Base-by-base conservation (phyloP, 2,329 filamentous ascomycete genomes). In the Ophiostoma pallidulum region DNA sequence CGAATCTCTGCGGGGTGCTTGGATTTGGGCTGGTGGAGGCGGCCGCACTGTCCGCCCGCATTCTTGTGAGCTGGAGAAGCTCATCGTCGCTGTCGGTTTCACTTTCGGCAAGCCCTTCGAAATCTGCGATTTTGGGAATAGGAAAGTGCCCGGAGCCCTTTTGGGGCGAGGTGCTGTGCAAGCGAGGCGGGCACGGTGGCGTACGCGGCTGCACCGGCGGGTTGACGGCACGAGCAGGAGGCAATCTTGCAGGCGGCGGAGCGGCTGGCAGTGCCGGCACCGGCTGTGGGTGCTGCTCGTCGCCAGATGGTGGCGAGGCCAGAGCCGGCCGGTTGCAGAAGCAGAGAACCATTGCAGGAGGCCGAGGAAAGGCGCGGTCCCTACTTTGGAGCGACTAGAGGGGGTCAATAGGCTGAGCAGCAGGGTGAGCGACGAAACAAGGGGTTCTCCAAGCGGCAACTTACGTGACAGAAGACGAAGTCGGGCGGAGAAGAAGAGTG, bases 1-100 rank as follows among this genome's bases (percentile, higher is more conserved):
- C 32, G 5, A 19, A 4, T 2, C 16, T 33, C 18, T 37, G 26
- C 5, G 49, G 49, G 3, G 45, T 47, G 19, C 40, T 47, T 20
- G 44, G 39, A 5, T 33, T 36, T 8, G 44, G 16, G n/a, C 18
- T 36, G 12, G 29, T 26, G 12, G 31, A 12, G 2, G n/a, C 13
- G 5, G 19, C 41, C n/a, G n/a, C n/a, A n/a, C n/a, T n/a, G 8
- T 13, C 24, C 10, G 31, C 41, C 2, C 41, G 13, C 22, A 20
- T 31, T 1, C 41, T 31, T 4, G 49, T 42, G 32, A 36, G 46
- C 14, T 53, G 51, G 36, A 53, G 47, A 4, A 54, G 57, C 1
- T 62, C 66, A 10, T 64, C 63, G n/a, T 70, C 69, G 26, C 65
- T 60, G 16, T 67, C 64, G 3, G 68, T 68, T 41, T 71, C 64